Conservation (phyloP, 257 asterid species). For the Ehretia macrophylla region DNA sequence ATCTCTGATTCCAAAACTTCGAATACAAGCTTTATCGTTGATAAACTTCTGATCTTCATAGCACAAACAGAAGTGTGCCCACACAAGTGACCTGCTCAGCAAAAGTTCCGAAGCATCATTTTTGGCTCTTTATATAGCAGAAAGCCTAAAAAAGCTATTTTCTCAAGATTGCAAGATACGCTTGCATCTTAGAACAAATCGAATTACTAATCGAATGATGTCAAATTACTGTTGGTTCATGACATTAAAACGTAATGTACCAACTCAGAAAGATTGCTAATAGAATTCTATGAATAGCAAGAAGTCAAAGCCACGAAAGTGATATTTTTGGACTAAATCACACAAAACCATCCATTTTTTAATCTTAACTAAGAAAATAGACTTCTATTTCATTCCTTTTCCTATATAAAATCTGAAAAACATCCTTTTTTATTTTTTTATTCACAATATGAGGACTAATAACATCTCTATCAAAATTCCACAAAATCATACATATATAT, state of each 20-base stretch:
- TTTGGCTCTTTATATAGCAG: background rate
- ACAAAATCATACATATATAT: no score
- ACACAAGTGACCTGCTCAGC: conserved; percentile 21
- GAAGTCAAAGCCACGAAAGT: no score
- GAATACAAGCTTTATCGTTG: conserved; percentile 13
- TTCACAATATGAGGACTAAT: no score
- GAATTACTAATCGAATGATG: background rate
- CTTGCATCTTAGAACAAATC: background rate
- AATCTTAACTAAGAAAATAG: no score
- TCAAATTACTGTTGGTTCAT: background rate
- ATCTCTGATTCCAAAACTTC: conserved; percentile 18
- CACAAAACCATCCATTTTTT: no score
- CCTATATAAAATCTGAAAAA: no score
- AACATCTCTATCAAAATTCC: no score
- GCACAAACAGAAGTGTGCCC: conserved; percentile 25
- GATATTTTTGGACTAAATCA: no score
- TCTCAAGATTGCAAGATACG: background rate
- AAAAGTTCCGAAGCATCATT: background rate
- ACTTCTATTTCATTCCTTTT: no score
- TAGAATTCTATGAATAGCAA: no score
- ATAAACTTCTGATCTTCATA: conserved; percentile 16
- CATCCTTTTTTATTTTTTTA: no score
- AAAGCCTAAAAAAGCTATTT: background rate
- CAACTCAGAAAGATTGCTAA: no score
- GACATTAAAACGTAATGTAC: background rate